phyloP scores from a whole-genome alignment of 192 early-diverging fungal species.

The Backusella tuberculispora region DNA sequence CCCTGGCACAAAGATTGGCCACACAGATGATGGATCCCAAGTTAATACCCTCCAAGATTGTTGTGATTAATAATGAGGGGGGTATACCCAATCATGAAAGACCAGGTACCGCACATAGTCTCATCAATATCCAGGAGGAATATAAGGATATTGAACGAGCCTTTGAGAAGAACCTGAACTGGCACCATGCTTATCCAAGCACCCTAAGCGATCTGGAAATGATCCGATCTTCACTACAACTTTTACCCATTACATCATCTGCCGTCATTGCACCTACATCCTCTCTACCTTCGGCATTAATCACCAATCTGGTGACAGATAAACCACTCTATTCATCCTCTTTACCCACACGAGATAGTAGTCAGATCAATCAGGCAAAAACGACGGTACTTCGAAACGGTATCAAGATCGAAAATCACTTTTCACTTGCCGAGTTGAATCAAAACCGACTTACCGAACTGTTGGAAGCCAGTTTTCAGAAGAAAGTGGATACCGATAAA shows the following conservation, averaged over 20 bases:
- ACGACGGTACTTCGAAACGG: slow-evolving; percentile 85
- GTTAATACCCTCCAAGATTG: slow-evolving; percentile 57
- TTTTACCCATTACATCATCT: slow-evolving; percentile 76
- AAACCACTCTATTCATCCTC: slow-evolving; percentile 71
- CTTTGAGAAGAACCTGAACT: slow-evolving; percentile 38
- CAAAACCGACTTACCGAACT: slow-evolving; percentile 54
- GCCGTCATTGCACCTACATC: slow-evolving; percentile 68
- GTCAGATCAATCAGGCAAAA: slow-evolving; percentile 44
- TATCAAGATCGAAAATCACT: slow-evolving; percentile 63
- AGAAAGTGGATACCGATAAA: slow-evolving; percentile 52
- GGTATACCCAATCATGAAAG: slow-evolving; percentile 62
- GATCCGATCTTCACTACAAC: slow-evolving; percentile 66
- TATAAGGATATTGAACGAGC: slow-evolving; percentile 53
- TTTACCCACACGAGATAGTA: slow-evolving; percentile 37
- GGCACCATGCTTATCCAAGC: slow-evolving; percentile 38
- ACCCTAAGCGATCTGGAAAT: slow-evolving; percentile 56
- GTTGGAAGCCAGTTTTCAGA: slow-evolving; percentile 79
- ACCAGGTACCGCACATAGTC: slow-evolving; percentile 59
- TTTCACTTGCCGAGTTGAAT: slow-evolving; percentile 59
- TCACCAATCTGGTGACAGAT: slow-evolving; percentile 79
- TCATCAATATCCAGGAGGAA: slow-evolving; percentile 86
- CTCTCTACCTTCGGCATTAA: slow-evolving; percentile 53
- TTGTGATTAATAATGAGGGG: slow-evolving; percentile 73
- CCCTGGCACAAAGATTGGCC: slow-evolving; percentile 48
- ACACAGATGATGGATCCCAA: slow-evolving; percentile 21